phyloP scores from a whole-genome alignment of 192 early-diverging fungal species.

The Thamnidium elegans region DNA sequence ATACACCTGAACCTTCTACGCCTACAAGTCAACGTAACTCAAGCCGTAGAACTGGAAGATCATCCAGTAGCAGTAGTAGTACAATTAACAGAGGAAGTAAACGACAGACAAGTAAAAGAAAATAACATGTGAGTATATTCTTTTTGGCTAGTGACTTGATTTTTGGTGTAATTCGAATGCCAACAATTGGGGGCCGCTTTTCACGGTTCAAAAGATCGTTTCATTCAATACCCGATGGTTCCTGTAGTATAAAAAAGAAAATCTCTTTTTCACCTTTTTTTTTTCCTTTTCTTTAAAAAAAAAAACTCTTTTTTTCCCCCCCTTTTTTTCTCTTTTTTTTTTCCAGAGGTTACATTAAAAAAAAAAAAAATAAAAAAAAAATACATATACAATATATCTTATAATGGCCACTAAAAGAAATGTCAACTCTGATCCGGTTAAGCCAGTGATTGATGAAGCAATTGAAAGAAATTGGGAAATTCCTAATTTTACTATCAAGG shows the following conservation, averaged over 20 bases:
- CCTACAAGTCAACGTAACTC: slow-evolving; percentile 5
- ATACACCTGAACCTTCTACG: slow-evolving; percentile 26
- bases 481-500: slow-evolving; percentile 84
- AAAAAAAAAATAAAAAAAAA: neutral
- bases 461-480: slow-evolving; percentile 51
- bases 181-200: slow-evolving; percentile 13
- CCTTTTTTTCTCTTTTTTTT: neutral
- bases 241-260: slow-evolving; percentile 4
- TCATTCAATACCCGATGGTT: neutral
- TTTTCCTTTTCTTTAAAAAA: neutral
- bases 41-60: slow-evolving; percentile 12
- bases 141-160: neutral
- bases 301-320: neutral
- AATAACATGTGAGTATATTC: slow-evolving; percentile 3
- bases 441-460: slow-evolving; percentile 23
- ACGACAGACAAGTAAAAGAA: slow-evolving; percentile 23
- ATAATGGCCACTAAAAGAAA: neutral
- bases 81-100: slow-evolving; percentile 10
- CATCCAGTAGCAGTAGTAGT: slow-evolving; percentile 1
- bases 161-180: neutral
- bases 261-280: slow-evolving; percentile 9
- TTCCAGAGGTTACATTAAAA: neutral
- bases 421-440: neutral
- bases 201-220: no score
- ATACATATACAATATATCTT: no score